Percentiles rank a stretch among this genome's conserved stretches.
phyloP scores from a whole-genome alignment of 1,139 yeast genomes.

The Saccharomyces hybrid region DNA sequence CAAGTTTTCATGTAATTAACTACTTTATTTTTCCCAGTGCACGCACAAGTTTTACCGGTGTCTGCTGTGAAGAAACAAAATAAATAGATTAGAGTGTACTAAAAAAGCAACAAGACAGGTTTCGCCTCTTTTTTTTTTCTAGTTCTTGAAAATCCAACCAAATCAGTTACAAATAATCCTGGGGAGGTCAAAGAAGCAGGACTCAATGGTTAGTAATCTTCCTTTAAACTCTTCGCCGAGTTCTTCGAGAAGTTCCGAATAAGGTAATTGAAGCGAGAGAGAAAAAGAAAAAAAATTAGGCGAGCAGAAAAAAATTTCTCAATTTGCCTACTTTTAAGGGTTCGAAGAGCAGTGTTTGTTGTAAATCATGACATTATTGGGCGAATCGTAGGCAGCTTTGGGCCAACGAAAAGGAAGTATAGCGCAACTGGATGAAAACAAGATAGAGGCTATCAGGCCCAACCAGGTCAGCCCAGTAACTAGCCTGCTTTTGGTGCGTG shows the following conservation, averaged over 20 bases:
- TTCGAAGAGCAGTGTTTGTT: not conserved
- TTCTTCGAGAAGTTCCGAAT: slow-evolving; percentile 1
- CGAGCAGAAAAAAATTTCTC: not conserved
- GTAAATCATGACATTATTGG: not conserved
- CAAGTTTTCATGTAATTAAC: not conserved
- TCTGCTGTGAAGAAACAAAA: not conserved
- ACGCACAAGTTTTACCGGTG: not conserved
- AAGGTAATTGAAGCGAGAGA: not conserved
- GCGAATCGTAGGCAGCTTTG: not conserved
- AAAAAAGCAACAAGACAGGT: not conserved
- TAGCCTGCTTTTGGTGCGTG: not conserved
- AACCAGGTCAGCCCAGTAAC: not conserved
- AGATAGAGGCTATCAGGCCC: not conserved
- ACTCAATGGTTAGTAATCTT: not conserved
- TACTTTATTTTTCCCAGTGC: not conserved
- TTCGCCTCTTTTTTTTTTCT: not conserved
- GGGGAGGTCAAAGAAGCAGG: not conserved
- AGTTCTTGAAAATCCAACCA: no score
- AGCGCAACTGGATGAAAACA: no score
- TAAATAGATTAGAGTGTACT: not conserved
- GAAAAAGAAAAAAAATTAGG: not conserved
- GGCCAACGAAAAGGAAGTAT: no score
- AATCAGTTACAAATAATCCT: not conserved
- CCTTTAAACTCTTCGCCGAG: not conserved
- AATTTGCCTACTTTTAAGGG: not conserved